Base-by-base conservation (phyloP, 306 rosid genomes). In the Echinosophora koreensis region DNA sequence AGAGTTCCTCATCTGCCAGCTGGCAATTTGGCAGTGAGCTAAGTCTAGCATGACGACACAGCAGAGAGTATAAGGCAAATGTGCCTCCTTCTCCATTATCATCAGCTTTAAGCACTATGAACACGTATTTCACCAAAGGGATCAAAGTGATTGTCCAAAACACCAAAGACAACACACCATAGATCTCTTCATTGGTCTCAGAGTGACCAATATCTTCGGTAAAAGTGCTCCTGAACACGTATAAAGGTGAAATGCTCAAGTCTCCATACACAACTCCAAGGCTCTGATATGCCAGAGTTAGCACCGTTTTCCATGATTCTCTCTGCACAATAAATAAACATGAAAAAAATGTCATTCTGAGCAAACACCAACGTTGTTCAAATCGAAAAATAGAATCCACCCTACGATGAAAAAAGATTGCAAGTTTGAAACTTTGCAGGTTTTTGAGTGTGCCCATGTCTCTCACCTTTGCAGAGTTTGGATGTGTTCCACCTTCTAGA, bases 61-160 rank as follows among this genome's bases (percentile, higher is more conserved):
- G 80, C 84, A 92, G 77, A 17, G 99, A 92, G 79, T 95, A 95
- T 73, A 95, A 71, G 8, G 99, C 99, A 80, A 95, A 95, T 16
- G 97, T 95, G 67, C 99, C 99, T 71, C 99, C 99, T 77, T 95
- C 99, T 17, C 97, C 97, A 88, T 95, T 95, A 62, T 95, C 99
- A 63, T 95, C 88, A 11, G 97, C 99, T 78, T 77, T 91, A 8
- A 95, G 87, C 50, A 95, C 99, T 11, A 95, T 88, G 70, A 92
- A 91, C 54, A 95, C 97, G 37, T 95, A 95, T 67, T 95, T 95
- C 18, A 95, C 69, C 78, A 95, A 73, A 35, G 99, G 97, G 50
- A 95, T 55, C 72, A 95, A 58, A 44, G 99, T 95, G 49, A 95
- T 82, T 2, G 94, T 89, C 99, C 99, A 95, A 84, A 95, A 90